A percentile compares a stretch with the other conserved stretches of the same genome.
phyloP scores from a whole-genome alignment of 2,329 filamentous ascomycete genomes.

The Alternaria burnsii region DNA sequence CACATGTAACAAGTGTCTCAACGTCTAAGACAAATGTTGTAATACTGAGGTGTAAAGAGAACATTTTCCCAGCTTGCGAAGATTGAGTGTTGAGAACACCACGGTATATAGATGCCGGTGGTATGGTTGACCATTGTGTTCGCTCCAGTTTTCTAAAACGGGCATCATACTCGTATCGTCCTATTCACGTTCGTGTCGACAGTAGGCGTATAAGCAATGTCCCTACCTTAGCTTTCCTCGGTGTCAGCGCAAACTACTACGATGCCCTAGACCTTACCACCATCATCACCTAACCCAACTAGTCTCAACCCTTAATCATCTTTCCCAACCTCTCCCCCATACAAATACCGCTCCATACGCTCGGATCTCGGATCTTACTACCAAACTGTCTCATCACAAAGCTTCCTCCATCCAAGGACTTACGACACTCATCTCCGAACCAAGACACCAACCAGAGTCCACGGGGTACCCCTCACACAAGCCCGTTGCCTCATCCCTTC shows the following conservation, averaged over 20 bases:
- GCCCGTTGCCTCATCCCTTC: constrained; percentile 5
- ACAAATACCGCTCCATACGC: constrained; percentile 8
- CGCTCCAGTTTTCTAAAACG: accelerated
- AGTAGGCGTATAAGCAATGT: background rate
- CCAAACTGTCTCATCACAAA: background rate
- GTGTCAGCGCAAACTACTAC: background rate
- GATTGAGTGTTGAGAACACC: background rate
- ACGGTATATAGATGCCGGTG: background rate
- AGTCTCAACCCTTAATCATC: background rate
- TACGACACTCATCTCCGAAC: constrained; percentile 5
- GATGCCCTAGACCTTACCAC: accelerated
- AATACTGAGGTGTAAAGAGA: background rate
- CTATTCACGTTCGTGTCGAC: background rate
- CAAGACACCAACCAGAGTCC: constrained; percentile 42
- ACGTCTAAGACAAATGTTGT: background rate
- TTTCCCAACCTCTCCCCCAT: constrained; percentile 12
- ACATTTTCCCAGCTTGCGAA: background rate
- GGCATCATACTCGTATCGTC: background rate
- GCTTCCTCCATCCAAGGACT: background rate
- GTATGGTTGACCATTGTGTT: background rate
- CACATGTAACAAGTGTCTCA: accelerated
- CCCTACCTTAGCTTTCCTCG: background rate
- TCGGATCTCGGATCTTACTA: constrained; percentile 3
- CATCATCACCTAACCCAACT: background rate
- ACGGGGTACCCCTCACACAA: constrained; percentile 27